These are phyloP conservation scores for Rhododendron molle DNA, from an alignment of 148 eudicot genomes.

Conservation along the genomic window DNA sequence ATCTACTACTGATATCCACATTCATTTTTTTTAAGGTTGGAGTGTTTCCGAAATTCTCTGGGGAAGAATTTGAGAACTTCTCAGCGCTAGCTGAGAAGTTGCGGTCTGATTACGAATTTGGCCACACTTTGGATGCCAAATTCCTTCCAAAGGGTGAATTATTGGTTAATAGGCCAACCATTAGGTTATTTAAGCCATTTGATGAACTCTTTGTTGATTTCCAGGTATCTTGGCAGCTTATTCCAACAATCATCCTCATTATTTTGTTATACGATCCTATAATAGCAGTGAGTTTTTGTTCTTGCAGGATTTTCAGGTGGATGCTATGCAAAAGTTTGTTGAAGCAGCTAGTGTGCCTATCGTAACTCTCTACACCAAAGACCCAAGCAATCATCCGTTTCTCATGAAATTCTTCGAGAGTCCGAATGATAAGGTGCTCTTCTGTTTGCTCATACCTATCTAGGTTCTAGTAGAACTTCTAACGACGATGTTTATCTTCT, in stretches of 20 bases:
- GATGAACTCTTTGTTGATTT: conserved; percentile 78
- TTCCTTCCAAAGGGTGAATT: conserved; percentile 68
- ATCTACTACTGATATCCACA: neutral
- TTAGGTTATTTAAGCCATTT: conserved; percentile 81
- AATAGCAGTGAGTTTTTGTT: neutral
- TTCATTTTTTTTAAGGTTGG: conserved; percentile 45
- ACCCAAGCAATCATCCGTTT: conserved; percentile 50
- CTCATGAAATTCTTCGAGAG: conserved; percentile 44
- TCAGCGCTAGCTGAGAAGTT: conserved; percentile 60
- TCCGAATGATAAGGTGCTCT: conserved; percentile 50
- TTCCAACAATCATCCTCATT: neutral
- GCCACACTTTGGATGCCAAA: conserved; percentile 64
- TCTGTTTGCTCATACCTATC: neutral
- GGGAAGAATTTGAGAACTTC: conserved; percentile 72
- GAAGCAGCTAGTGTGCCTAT: conserved; percentile 49
- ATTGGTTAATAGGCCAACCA: conserved; percentile 47
- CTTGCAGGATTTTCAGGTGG: conserved; percentile 58
- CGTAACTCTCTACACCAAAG: conserved; percentile 45
- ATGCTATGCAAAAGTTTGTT: conserved; percentile 56
- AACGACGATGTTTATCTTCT: neutral
- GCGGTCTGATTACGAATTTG: conserved; percentile 66
- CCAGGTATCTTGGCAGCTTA: conserved; percentile 29
- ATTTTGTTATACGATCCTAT: neutral
- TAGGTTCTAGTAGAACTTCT: neutral
- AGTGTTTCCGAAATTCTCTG: conserved; percentile 64